A percentile compares a stretch with the other conserved stretches of the same genome.
Conservation (phyloP, 331 rosid species). For the Rosa hybrid region DNA sequence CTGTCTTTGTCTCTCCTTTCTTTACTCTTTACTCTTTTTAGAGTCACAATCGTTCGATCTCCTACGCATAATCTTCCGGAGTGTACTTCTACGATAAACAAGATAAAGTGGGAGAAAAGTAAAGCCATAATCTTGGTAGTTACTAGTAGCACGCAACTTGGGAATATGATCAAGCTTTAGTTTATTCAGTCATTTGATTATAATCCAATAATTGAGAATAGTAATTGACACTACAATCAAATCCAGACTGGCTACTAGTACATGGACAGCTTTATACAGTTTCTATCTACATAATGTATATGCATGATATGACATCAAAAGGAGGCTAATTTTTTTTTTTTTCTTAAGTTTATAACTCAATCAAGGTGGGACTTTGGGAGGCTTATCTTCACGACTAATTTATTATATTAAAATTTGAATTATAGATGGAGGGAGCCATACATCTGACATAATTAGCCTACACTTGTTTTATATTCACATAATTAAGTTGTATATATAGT, state of each 20-base stretch:
- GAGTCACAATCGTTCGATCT: neutral
- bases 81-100: neutral
- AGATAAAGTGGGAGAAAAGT: neutral
- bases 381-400: no score
- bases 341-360: no score
- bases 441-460: no score
- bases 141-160: neutral
- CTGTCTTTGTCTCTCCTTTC: no score
- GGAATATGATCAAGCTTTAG: no score
- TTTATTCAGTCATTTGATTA: neutral
- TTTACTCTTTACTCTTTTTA: neutral
- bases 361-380: no score
- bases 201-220: neutral
- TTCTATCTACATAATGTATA: neutral
- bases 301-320: neutral
- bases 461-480: no score
- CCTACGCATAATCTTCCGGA: neutral
- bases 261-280: neutral
- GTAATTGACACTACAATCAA: no score
- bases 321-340: no score
- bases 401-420: no score
- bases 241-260: neutral
- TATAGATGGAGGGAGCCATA: no score
- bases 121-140: neutral
- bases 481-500: no score